A percentile compares a stretch with the other conserved stretches of the same genome.
phyloP scores from a whole-genome alignment of 1,139 yeast genomes.

The Trichomonascaceae sp. region DNA sequence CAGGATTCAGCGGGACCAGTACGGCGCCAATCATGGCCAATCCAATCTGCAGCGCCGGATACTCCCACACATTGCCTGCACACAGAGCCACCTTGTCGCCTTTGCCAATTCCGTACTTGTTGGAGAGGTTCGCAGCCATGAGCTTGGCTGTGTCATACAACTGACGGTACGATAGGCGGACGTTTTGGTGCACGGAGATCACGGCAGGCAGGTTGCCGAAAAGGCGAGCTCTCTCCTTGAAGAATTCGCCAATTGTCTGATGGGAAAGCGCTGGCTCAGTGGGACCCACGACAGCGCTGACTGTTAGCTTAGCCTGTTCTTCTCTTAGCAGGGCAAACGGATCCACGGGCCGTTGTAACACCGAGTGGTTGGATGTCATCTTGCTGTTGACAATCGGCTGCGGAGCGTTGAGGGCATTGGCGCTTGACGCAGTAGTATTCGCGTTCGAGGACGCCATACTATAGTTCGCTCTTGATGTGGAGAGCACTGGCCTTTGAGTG shows the following conservation, averaged over 20 bases:
- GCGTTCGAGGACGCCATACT: too few species aligned
- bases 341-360: neutral
- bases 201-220: conserved; percentile 16
- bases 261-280: conserved; percentile 11
- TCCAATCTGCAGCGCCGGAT: conserved; percentile 21
- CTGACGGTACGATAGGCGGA: conserved; percentile 13
- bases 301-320: neutral
- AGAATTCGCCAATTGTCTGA: conserved; percentile 14
- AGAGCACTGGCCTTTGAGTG: too few species aligned
- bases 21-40: conserved; percentile 22
- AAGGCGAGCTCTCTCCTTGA: conserved; percentile 10
- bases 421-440: too few species aligned
- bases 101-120: conserved; percentile 11
- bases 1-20: conserved; percentile 23
- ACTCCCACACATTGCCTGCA: conserved; percentile 23
- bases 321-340: neutral
- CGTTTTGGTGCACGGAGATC: conserved; percentile 18
- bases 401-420: too few species aligned
- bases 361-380: too few species aligned
- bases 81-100: conserved; percentile 24
- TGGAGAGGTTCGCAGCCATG: conserved; percentile 16
- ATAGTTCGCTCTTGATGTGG: too few species aligned
- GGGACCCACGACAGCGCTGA: conserved; percentile 14
- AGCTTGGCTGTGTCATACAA: conserved; percentile 13
- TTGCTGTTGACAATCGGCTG: too few species aligned